These are phyloP conservation scores for Stagonosporopsis tanaceti DNA, from an alignment of 2,329 filamentous ascomycete genomes.

Conservation along the genomic window DNA sequence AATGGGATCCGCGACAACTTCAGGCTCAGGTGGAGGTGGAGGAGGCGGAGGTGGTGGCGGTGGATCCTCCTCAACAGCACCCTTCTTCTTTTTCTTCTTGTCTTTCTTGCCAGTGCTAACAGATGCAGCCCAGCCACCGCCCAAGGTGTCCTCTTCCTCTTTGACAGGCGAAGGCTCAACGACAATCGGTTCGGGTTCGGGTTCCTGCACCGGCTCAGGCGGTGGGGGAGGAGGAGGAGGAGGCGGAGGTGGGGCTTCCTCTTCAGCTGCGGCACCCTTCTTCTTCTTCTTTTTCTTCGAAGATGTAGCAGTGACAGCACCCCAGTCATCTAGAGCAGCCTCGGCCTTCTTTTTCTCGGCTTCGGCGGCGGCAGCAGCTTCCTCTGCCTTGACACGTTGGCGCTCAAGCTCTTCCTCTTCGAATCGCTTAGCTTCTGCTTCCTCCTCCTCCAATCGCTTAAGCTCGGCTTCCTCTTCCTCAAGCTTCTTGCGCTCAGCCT, in stretches of 20 bases:
- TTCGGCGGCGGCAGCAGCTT: constrained; percentile 28
- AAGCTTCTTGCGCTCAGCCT: constrained; percentile 27
- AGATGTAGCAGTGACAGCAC: constrained; percentile 28
- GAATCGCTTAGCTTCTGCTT: constrained; percentile 36
- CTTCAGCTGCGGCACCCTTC: constrained; percentile 30
- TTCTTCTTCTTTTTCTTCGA: constrained; percentile 50
- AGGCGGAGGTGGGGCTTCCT: constrained; percentile 30
- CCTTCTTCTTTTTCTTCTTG: constrained; percentile 40
- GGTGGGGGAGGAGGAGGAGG: constrained; percentile 34
- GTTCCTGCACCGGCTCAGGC: constrained; percentile 47
- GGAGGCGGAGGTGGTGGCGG: constrained; percentile 28
- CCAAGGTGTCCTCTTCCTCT: constrained; percentile 40
- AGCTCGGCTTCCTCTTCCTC: constrained; percentile 35
- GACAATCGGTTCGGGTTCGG: constrained; percentile 39
- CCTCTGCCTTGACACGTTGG: constrained; percentile 37
- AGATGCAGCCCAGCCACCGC: constrained; percentile 33
- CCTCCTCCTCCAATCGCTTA: constrained; percentile 22
- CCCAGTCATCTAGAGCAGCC: constrained; percentile 45
- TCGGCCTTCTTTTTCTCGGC: constrained; percentile 43
- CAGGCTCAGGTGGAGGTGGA: constrained; percentile 27
- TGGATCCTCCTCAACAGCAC: constrained; percentile 32
- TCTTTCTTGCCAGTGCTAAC: constrained; percentile 9
- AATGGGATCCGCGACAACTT: constrained; percentile 24
- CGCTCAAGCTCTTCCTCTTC: constrained; percentile 37
- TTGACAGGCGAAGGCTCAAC: constrained; percentile 42